These are phyloP conservation scores for Corniculantispora saksenae DNA, from an alignment of 2,329 filamentous ascomycete species.

Conservation along the genomic window DNA sequence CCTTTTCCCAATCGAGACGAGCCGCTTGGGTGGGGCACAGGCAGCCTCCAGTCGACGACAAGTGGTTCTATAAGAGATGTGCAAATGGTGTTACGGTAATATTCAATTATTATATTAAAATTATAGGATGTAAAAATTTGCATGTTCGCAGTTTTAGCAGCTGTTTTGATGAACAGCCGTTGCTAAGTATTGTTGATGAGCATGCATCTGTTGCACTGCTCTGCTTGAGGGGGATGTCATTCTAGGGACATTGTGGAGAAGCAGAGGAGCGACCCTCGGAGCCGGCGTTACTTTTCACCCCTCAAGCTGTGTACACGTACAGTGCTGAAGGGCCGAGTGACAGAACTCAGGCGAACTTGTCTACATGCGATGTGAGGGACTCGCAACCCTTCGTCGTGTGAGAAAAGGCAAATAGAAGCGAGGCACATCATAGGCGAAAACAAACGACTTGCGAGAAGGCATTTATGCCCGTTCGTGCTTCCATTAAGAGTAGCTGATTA, in stretches of 20 bases:
- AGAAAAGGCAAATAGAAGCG: too few species aligned
- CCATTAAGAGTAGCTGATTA: background rate
- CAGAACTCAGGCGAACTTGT: too few species aligned
- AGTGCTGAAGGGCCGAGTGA: too few species aligned
- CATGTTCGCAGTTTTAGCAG: background rate
- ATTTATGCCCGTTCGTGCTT: background rate
- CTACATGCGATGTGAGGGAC: too few species aligned
- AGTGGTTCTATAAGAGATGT: background rate
- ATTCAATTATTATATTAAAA: background rate
- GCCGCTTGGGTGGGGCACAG: slow-evolving; percentile 9
- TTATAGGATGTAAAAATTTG: background rate
- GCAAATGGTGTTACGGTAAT: background rate
- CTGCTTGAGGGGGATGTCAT: background rate
- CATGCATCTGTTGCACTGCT: too few species aligned
- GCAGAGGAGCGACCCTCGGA: background rate
- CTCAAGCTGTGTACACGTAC: too few species aligned
- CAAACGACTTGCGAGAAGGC: too few species aligned
- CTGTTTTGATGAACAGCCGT: too few species aligned
- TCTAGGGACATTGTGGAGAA: background rate
- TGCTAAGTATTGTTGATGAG: background rate
- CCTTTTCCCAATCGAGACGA: slow-evolving; percentile 19
- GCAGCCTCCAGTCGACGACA: background rate
- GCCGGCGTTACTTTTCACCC: slow-evolving; percentile 19
- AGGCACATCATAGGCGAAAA: too few species aligned
- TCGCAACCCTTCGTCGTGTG: too few species aligned